A percentile compares a stretch with the other conserved stretches of the same genome.
Conservation (phyloP, 345 rosid species). For the Excoecaria cochinchinensis region DNA sequence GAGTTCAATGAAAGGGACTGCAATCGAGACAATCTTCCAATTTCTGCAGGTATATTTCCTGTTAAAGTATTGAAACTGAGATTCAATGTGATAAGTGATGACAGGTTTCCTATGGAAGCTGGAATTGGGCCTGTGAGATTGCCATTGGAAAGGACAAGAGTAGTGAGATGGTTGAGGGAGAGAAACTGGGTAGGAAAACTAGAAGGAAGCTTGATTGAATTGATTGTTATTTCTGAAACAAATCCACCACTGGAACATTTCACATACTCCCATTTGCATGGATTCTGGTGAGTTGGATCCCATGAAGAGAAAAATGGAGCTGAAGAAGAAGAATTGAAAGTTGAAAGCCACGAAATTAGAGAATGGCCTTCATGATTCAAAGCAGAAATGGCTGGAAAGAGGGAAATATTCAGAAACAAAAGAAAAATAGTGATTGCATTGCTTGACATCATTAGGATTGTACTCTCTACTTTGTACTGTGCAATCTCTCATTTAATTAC, state of each 20-base stretch:
- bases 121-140: conserved; percentile 66
- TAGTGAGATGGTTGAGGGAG: conserved; percentile 42
- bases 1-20: conserved; percentile 46
- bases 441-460: conserved; percentile 46
- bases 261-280: conserved; percentile 63
- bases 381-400: conserved; percentile 44
- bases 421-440: conserved; percentile 43
- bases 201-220: conserved; percentile 39
- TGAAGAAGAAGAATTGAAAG: conserved; percentile 50
- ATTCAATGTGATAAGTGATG: conserved; percentile 50
- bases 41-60: conserved; percentile 51
- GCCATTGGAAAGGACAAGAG: conserved; percentile 47
- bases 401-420: conserved; percentile 43
- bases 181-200: conserved; percentile 51
- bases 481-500: conserved; percentile 31
- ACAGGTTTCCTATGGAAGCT: conserved; percentile 42
- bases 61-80: conserved; percentile 57
- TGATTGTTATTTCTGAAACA: conserved; percentile 45
- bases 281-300: conserved; percentile 52
- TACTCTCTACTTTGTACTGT: conserved; percentile 32
- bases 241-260: conserved; percentile 44
- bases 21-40: conserved; percentile 43
- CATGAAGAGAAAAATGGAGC: conserved; percentile 60
- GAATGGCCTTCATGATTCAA: conserved; percentile 70
- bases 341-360: conserved; percentile 69